Evolutionary conservation across 2,329 filamentous ascomycete species (phyloP).

Genomic region (Ophiostoma novo-ulmi): DNA sequence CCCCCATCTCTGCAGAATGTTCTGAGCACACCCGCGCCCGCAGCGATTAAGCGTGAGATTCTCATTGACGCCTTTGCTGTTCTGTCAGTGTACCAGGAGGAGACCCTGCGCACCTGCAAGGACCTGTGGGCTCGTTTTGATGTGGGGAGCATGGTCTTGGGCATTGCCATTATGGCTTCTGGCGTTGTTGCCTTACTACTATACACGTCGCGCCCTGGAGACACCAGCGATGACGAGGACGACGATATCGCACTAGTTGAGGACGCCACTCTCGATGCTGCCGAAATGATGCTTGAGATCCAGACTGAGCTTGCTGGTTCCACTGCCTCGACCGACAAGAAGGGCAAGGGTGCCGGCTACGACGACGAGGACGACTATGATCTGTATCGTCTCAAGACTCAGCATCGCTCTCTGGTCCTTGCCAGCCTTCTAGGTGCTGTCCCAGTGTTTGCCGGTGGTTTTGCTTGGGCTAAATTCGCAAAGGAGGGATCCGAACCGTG

Average conservation of each 20-base stretch:
- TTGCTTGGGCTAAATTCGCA: slow-evolving; percentile 1
- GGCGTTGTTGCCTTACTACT: slow-evolving; percentile 65
- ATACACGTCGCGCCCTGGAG: slow-evolving; percentile 60
- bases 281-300: slow-evolving; percentile 54
- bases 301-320: slow-evolving; percentile 30
- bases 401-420: slow-evolving; percentile 39
- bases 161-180: slow-evolving; percentile 64
- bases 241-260: slow-evolving; percentile 39
- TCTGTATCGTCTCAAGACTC: slow-evolving; percentile 45
- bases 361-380: slow-evolving; percentile 49
- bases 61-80: slow-evolving; percentile 45
- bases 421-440: slow-evolving; percentile 36
- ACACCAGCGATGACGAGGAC: slow-evolving; percentile 38
- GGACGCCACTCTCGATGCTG: slow-evolving; percentile 53
- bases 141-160: slow-evolving; percentile 75
- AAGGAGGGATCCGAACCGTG: slow-evolving; percentile 30
- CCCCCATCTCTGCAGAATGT: slow-evolving; percentile 41
- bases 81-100: slow-evolving; percentile 68
- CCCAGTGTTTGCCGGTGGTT: slow-evolving; percentile 25
- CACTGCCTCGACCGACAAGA: background rate
- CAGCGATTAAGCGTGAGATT: background rate
- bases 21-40: slow-evolving; percentile 35
- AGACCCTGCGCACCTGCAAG: slow-evolving; percentile 75
- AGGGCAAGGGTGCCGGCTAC: background rate
- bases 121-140: slow-evolving; percentile 90